A percentile compares a stretch with the other conserved stretches of the same genome.
These are phyloP conservation scores for Dalbergia cochinchinensis DNA, from an alignment of 306 rosid genomes.

Conservation along the genomic window DNA sequence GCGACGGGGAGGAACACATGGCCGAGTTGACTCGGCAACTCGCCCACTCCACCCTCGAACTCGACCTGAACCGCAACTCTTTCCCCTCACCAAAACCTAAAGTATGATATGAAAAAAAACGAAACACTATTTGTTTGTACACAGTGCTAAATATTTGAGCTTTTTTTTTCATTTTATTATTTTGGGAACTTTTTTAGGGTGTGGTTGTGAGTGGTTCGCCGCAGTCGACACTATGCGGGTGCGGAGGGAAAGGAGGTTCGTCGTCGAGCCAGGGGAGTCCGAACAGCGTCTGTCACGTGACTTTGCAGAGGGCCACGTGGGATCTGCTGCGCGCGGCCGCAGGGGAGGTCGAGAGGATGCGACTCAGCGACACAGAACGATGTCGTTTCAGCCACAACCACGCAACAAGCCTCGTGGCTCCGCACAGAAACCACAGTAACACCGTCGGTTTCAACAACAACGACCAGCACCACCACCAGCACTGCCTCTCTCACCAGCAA, in stretches of 20 bases:
- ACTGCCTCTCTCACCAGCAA: conserved; percentile 57
- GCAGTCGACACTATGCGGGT: conserved; percentile 66
- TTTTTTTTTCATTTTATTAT: not conserved
- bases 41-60: conserved; percentile 60
- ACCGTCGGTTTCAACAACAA: conserved; percentile 25
- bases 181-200: conserved; percentile 34
- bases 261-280: conserved; percentile 47
- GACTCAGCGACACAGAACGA: conserved; percentile 38
- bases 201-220: conserved; percentile 59
- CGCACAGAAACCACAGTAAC: not conserved
- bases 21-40: conserved; percentile 68
- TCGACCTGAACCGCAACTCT: conserved; percentile 18
- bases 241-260: conserved; percentile 53
- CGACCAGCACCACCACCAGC: conserved; percentile 7
- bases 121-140: not conserved
- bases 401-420: conserved; percentile 49
- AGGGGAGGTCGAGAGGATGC: conserved; percentile 72
- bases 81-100: conserved; percentile 43
- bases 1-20: conserved; percentile 65
- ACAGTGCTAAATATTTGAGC: not conserved
- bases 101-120: conserved; percentile 39
- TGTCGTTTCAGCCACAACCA: conserved; percentile 37
- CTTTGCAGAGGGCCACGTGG: conserved; percentile 56
- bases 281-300: conserved; percentile 45
- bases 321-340: conserved; percentile 84